phyloP scores from a whole-genome alignment of 495 filamentous ascomycete genomes.

The Sphaerosporella brunnea region DNA sequence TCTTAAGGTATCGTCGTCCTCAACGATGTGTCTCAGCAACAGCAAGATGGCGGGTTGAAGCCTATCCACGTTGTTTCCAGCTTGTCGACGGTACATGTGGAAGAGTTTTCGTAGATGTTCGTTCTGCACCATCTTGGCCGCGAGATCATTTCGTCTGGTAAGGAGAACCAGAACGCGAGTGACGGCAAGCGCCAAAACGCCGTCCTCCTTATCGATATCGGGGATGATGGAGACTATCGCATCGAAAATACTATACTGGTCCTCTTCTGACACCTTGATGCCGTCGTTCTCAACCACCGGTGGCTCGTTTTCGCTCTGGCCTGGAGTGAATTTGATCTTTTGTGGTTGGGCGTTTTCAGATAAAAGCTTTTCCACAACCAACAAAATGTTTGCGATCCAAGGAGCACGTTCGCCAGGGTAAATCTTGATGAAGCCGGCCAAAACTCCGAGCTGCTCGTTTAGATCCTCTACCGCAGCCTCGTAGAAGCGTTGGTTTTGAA shows the following conservation, averaged over 20 bases:
- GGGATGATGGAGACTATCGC: conserved; percentile 67
- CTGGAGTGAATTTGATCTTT: conserved; percentile 53
- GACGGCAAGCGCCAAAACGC: conserved; percentile 64
- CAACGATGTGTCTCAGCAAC: conserved; percentile 78
- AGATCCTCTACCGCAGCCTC: conserved; percentile 54
- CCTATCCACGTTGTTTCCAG: conserved; percentile 52
- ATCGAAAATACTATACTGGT: conserved; percentile 52
- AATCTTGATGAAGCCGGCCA: conserved; percentile 66
- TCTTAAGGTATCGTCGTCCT: conserved; percentile 78
- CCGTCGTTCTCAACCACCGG: conserved; percentile 34
- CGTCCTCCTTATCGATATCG: conserved; percentile 60
- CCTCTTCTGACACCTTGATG: conserved; percentile 39
- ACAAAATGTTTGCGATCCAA: conserved; percentile 80
- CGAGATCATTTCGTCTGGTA: conserved; percentile 58
- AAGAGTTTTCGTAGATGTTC: conserved; percentile 78
- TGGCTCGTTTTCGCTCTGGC: conserved; percentile 37
- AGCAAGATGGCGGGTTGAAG: conserved; percentile 70
- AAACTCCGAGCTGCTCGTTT: conserved; percentile 54
- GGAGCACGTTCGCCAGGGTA: conserved; percentile 61
- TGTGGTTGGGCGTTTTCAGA: conserved; percentile 68
- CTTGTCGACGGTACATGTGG: conserved; percentile 81
- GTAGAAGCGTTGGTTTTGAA: conserved; percentile 71
- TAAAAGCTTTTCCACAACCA: conserved; percentile 77
- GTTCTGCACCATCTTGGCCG: conserved; percentile 62
- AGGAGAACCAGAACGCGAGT: conserved; percentile 77